Evolutionary conservation across 176 grass and related monocot genomes (phyloP), one percentile per base, ranked within the genome.

Genomic region (barley (Hordeum vulgare)): DNA sequence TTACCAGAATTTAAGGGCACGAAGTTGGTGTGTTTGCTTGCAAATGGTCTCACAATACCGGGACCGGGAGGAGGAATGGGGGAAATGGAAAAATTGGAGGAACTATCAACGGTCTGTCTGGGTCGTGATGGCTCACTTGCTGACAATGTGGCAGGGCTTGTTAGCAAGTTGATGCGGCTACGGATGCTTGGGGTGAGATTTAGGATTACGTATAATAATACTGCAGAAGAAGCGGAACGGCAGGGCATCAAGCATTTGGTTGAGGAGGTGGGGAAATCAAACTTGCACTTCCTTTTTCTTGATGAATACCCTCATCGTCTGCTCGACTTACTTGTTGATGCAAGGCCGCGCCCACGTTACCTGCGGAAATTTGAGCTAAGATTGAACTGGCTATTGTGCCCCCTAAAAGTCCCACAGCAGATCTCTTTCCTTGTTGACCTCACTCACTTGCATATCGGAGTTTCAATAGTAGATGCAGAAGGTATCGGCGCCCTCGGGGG

Each of bases 361-460:
- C 54, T 85, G 20, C 11, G 1, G 28, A 85, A 79, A 27, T 61
- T 79, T 53, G 76, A 79, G 66, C 53, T 78, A n/a, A 85, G 66
- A 78, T 70, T 77, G 27, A 1, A 0, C 0, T 53, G 75, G 25
- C 25, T 21, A 53, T 53, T 53, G 49, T 53, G 13, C 35, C 36
- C n/a, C 27, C 25, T 1, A 7, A 4, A 33, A 24, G 74, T 83
- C 37, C 82, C 82, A n/a, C 44, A 8, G 15, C 7, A 66, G n/a
- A 76, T 84, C 9, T 1, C 9, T 5, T 56, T 6, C 1, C 60
- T 84, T 0, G 14, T n/a, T 28, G 71, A 15, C 61, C 8, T 84
- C 42, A 84, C 82, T 0, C 82, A 84, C 72, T 11, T 84, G 72
- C 72, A 84, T 28, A 84, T 84, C 29, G 11, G 15, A 8, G 81